Base-by-base conservation (phyloP, 192 early-diverging fungal genomes). In the Kickxella alabastrina region DNA sequence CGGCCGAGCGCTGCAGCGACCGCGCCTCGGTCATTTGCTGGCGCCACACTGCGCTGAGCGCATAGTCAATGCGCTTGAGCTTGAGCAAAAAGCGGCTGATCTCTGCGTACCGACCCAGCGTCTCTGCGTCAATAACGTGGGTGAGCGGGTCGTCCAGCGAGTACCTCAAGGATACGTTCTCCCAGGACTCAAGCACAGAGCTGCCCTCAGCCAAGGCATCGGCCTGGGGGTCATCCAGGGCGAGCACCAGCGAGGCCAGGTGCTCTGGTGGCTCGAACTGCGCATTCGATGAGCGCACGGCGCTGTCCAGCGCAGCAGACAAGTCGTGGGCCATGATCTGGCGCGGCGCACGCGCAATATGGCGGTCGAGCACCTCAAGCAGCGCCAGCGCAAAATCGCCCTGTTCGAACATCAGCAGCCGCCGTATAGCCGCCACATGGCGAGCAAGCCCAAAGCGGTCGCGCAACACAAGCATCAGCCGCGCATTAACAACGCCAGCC, bases 361-460 rank as follows among this genome's bases (percentile, higher is more conserved):
- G 66, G 29, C 55, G 50, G 32, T 88, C 86, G 40, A 97, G 59
- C 21, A 81, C 81, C 52, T 89, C 88, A 82, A 95, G 85, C 35
- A 99, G 65, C 44, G 86, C 80, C 57, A 92, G 89, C 42, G 91
- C 86, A 81, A 97, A 95, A 54, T 99, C 93, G 21, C 93, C 96
- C 59, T 96, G 89, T 47, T 88, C 92, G 12, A 99, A 75, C 35
- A 99, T 62, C 24, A 99, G 68, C 56, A 97, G 97, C 37, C 85
- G 72, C 32, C 94, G 92, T 31, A 99, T 67, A 5, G 91, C 93
- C 36, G 71, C 64, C 18, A 99, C 72, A 54, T 97, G 93, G 10
- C 91, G 87, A 64, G 87, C 82, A 7, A 99, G 68, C 41, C 85
- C 83, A 67, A 88, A 95, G 52, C 85, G 88, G 12, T 71, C 68